Conservation (phyloP, 371 early-diverging fungal species). For the Aphelidium insulamus region DNA sequence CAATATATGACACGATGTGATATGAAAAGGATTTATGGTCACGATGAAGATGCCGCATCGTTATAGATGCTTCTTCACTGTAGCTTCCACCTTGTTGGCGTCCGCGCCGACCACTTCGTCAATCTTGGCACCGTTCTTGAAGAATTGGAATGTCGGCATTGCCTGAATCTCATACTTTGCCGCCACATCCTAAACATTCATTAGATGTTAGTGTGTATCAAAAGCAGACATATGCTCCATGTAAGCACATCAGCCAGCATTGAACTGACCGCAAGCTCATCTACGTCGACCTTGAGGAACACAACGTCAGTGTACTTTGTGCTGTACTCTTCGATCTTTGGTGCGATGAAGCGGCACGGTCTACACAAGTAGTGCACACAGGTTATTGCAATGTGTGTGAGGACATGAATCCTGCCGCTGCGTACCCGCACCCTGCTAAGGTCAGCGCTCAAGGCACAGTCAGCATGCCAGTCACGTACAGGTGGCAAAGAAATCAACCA, state of each 20-base stretch:
- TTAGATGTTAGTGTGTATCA: neutral
- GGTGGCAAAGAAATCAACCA: no score
- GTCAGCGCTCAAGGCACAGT: no score
- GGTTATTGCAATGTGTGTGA: no score
- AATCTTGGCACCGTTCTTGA: conserved; percentile 40
- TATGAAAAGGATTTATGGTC: no score
- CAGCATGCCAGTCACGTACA: no score
- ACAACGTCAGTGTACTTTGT: conserved; percentile 21
- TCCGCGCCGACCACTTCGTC: conserved; percentile 52
- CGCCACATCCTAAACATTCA: conserved; percentile 31
- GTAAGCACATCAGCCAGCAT: neutral
- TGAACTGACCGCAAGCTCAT: conserved; percentile 18
- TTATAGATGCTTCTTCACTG: no score
- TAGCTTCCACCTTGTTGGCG: conserved; percentile 12
- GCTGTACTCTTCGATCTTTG: conserved; percentile 35
- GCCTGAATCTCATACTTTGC: conserved; percentile 37
- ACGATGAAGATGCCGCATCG: no score
- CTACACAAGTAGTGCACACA: conserved; percentile 8
- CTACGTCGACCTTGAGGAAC: conserved; percentile 71
- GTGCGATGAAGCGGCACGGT: conserved; percentile 74
- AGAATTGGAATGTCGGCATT: conserved; percentile 80
- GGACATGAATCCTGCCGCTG: no score
- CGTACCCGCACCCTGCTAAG: no score
- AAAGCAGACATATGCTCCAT: neutral
- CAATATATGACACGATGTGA: no score